A percentile compares a stretch with the other conserved stretches of the same genome.
phyloP scores from a whole-genome alignment of 495 filamentous ascomycete species.

The Aspergillus campestris region DNA sequence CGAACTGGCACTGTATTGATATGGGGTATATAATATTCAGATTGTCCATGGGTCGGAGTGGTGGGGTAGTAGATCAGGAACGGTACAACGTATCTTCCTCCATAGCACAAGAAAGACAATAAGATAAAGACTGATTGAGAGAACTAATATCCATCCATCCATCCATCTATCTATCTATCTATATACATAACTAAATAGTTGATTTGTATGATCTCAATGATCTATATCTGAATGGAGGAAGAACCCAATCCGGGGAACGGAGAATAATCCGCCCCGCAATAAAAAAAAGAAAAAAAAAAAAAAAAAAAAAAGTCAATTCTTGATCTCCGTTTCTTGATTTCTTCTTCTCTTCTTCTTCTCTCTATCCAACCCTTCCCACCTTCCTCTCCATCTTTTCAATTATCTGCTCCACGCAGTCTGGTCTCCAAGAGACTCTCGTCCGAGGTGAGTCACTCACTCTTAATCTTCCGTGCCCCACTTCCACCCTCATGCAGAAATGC shows the following conservation, averaged over 20 bases:
- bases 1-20: neutral
- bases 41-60: too few species aligned
- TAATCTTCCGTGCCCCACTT: neutral
- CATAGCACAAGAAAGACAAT: too few species aligned
- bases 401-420: conserved; percentile 13
- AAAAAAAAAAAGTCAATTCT: conserved; percentile 4
- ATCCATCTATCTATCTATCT: too few species aligned
- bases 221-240: too few species aligned
- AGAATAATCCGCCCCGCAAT: conserved; percentile 6
- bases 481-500: neutral
- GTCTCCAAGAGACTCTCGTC: conserved; percentile 21
- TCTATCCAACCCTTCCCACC: neutral
- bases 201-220: too few species aligned
- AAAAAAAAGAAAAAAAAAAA: conserved; percentile 1
- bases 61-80: too few species aligned
- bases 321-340: neutral
- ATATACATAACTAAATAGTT: too few species aligned
- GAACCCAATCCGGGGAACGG: conserved; percentile 9
- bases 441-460: conserved; percentile 21
- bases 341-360: neutral
- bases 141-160: too few species aligned
- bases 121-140: too few species aligned
- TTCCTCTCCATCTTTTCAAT: neutral
- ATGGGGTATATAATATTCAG: neutral
- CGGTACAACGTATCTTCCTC: too few species aligned